These are phyloP conservation scores for Colletotrichum liaoningense DNA, from an alignment of 2,329 filamentous ascomycete species.

Conservation along the genomic window DNA sequence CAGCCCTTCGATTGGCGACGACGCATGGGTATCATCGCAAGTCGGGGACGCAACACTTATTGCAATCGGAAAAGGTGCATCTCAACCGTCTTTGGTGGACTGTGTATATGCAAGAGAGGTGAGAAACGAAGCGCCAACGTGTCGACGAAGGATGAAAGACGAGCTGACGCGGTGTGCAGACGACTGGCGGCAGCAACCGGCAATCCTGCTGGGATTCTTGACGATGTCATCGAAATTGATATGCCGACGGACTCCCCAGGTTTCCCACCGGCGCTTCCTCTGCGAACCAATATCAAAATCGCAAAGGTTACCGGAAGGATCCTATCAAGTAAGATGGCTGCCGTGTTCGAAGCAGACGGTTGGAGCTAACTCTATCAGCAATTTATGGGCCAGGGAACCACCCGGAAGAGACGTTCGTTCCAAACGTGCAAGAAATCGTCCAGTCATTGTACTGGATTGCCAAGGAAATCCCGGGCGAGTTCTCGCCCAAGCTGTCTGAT, in stretches of 20 bases:
- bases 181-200: constrained; percentile 33
- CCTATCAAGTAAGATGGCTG: constrained; percentile 3
- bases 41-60: constrained; percentile 10
- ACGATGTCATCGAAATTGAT: constrained; percentile 22
- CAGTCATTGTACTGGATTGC: constrained; percentile 38
- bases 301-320: constrained; percentile 29
- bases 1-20: constrained; percentile 24
- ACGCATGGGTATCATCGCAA: constrained; percentile 35
- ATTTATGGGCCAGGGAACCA: constrained; percentile 45
- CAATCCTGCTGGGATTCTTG: constrained; percentile 22
- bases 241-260: constrained; percentile 24
- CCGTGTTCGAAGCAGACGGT: no score
- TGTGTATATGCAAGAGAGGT: constrained; percentile 37
- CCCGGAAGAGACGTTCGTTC: constrained; percentile 44
- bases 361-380: constrained; percentile 22
- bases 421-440: constrained; percentile 46
- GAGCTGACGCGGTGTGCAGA: not conserved
- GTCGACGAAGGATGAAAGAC: not conserved
- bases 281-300: constrained; percentile 26
- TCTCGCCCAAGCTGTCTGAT: constrained; percentile 39
- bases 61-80: constrained; percentile 30
- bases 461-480: constrained; percentile 37
- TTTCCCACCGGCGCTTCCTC: constrained; percentile 4
- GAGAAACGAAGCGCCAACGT: not conserved
- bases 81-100: constrained; percentile 36